Conservation (phyloP, 306 rosid species). For the Dalbergia cultrata region DNA sequence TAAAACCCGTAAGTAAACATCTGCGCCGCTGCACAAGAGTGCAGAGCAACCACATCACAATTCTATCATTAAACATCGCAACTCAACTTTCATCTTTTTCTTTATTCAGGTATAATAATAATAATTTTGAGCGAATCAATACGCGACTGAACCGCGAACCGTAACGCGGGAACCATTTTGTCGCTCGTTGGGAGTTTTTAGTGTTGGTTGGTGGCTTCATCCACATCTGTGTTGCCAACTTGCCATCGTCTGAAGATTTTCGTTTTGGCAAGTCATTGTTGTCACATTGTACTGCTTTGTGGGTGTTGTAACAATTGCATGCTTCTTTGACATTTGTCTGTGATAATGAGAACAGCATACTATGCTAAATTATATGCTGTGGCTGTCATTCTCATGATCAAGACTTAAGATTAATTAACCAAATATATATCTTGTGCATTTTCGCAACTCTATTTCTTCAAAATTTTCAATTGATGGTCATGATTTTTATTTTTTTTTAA, state of each 20-base stretch:
- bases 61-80: too few species aligned
- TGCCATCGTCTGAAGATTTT: neutral
- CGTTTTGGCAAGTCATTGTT: neutral
- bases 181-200: neutral
- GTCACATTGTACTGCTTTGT: neutral
- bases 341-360: neutral
- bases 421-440: neutral
- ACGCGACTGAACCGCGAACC: too few species aligned
- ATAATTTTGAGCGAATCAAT: too few species aligned
- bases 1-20: too few species aligned
- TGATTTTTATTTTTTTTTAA: neutral
- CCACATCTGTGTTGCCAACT: neutral
- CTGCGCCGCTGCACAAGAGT: too few species aligned
- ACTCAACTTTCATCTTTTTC: too few species aligned
- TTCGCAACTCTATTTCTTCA: neutral
- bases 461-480: conserved; percentile 3
- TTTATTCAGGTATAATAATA: too few species aligned
- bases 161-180: too few species aligned
- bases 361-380: conserved; percentile 1
- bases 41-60: too few species aligned
- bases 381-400: neutral
- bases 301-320: neutral
- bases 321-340: neutral
- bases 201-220: neutral
- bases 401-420: conserved; percentile 12